A percentile compares a stretch with the other conserved stretches of the same genome.
Evolutionary conservation across 768 basidiomycete genomes (phyloP).

Genomic region (Lactarius vividus): DNA sequence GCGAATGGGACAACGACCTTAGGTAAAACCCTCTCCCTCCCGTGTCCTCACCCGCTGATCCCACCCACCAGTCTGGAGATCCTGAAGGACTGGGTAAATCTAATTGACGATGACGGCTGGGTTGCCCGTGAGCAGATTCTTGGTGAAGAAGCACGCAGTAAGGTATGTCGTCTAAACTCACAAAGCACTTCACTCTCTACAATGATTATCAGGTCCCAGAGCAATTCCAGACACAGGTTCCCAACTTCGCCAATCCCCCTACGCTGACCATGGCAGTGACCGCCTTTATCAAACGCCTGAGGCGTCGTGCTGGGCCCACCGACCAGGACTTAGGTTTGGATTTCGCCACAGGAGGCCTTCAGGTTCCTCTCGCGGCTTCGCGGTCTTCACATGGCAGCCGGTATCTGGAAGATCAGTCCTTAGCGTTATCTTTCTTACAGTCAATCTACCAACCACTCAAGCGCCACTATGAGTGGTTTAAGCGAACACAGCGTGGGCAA

Average conservation of each 20-base stretch:
- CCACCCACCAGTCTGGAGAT: constrained; percentile 67
- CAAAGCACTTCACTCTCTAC: not conserved
- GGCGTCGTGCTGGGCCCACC: constrained; percentile 46
- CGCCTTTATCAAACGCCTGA: constrained; percentile 79
- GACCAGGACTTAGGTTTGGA: constrained; percentile 66
- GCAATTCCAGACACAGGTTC: constrained; percentile 92
- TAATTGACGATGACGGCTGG: constrained; percentile 95
- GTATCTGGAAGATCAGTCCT: constrained; percentile 55
- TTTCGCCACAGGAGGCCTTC: constrained; percentile 48
- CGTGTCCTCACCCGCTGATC: not conserved
- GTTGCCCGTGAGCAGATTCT: constrained; percentile 95
- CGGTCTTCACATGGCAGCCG: constrained; percentile 30
- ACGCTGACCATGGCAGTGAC: constrained; percentile 93
- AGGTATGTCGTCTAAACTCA: constrained; percentile 42
- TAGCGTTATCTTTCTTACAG: constrained; percentile 65
- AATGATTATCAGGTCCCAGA: constrained; percentile 59
- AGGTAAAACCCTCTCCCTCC: constrained; percentile 40
- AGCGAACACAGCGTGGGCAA: constrained; percentile 89
- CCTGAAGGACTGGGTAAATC: constrained; percentile 81
- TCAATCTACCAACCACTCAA: constrained; percentile 82
- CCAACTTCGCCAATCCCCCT: constrained; percentile 92
- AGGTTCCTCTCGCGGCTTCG: constrained; percentile 46
- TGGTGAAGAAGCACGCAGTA: constrained; percentile 94
- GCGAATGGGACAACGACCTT: constrained; percentile 90
- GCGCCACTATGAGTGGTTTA: constrained; percentile 96